Evolutionary conservation across 768 basidiomycete species (phyloP).

Genomic region (Kwoniella mangroviensis): DNA sequence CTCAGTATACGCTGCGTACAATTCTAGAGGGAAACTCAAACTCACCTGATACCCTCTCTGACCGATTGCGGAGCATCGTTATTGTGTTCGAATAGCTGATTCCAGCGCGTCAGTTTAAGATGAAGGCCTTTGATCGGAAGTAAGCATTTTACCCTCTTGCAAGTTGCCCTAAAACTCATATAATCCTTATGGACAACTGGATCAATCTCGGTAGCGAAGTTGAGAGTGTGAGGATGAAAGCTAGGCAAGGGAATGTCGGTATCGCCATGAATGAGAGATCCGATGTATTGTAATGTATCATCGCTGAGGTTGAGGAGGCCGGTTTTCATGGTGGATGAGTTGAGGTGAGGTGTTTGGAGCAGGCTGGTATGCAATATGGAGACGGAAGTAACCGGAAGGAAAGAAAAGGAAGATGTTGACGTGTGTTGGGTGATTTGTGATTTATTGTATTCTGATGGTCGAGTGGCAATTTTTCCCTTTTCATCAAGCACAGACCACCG

Average conservation of each 20-base stretch:
- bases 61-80: not conserved
- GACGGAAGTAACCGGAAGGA: not conserved
- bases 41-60: not conserved
- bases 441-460: too few relatives aligned
- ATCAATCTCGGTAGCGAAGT: not conserved
- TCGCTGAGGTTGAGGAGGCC: conserved; percentile 9
- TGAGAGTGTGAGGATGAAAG: conserved; percentile 5
- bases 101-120: not conserved
- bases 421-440: not conserved
- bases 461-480: not conserved
- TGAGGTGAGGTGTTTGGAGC: not conserved
- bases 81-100: not conserved
- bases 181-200: not conserved
- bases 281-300: conserved; percentile 2
- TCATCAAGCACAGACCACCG: not conserved
- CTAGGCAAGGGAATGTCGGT: conserved; percentile 2
- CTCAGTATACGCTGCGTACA: not conserved
- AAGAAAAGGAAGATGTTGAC: not conserved
- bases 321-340: not conserved
- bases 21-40: not conserved
- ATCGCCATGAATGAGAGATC: not conserved
- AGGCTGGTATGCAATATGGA: not conserved
- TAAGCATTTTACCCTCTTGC: not conserved
- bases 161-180: not conserved
- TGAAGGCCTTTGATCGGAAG: not conserved